Evolutionary conservation across 2,329 filamentous ascomycete genomes (phyloP).

Genomic region (Nemania diffusa): DNA sequence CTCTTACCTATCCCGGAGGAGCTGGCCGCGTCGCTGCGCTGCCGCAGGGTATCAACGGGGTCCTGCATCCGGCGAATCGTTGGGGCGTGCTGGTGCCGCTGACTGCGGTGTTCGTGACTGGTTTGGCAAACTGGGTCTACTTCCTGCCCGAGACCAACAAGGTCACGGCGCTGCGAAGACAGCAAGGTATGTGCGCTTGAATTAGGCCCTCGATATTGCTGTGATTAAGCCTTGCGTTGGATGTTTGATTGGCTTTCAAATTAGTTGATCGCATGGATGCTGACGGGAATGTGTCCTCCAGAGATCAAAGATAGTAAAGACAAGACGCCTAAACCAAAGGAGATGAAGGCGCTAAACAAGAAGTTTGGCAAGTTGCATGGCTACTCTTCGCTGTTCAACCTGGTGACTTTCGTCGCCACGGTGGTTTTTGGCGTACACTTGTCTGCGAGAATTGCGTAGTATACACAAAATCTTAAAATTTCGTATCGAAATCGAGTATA

Average conservation of each 20-base stretch:
- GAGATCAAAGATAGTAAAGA: slow-evolving; percentile 93
- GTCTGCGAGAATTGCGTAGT: slow-evolving; percentile 67
- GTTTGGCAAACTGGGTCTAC: slow-evolving; percentile 74
- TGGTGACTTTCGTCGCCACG: slow-evolving; percentile 74
- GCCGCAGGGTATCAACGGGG: slow-evolving; percentile 61
- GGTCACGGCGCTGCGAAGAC: slow-evolving; percentile 78
- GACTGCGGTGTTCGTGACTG: slow-evolving; percentile 74
- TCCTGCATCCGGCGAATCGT: slow-evolving; percentile 69
- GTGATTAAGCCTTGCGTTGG: background rate
- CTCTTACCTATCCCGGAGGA: slow-evolving; percentile 80
- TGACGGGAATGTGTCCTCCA: slow-evolving; percentile 45
- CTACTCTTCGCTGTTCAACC: slow-evolving; percentile 80
- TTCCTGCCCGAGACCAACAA: slow-evolving; percentile 80
- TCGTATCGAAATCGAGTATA: background rate
- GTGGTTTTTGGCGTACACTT: slow-evolving; percentile 83
- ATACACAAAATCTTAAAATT: background rate
- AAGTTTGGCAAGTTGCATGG: slow-evolving; percentile 84
- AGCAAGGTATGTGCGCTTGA: slow-evolving; percentile 72
- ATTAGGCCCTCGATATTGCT: background rate
- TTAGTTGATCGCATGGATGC: slow-evolving; percentile 18
- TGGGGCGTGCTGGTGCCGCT: slow-evolving; percentile 75
- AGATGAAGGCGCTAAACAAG: slow-evolving; percentile 85
- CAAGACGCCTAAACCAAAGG: slow-evolving; percentile 78
- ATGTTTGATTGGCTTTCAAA: background rate
- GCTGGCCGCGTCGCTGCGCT: slow-evolving; percentile 20